Conservation (phyloP, 169 alveolate species). For the Plasmodium reichenowi region DNA sequence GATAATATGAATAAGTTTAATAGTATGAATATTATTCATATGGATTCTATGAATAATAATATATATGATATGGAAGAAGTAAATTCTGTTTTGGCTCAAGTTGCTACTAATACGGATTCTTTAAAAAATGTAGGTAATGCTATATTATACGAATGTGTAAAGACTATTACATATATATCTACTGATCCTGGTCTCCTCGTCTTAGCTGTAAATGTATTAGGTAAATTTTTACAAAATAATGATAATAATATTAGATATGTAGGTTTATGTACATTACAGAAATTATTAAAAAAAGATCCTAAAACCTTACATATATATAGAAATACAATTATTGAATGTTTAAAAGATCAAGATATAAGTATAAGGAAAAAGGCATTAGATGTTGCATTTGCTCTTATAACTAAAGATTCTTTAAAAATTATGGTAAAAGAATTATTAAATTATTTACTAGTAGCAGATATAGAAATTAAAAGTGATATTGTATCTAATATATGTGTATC, state of each 20-base stretch:
- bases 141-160: slow-evolving; percentile 97
- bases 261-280: slow-evolving; percentile 91
- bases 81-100: slow-evolving; percentile 93
- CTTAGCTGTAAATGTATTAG: slow-evolving; percentile 95
- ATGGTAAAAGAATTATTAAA: slow-evolving; percentile 94
- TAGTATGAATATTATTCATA: not conserved
- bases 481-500: slow-evolving; percentile 90
- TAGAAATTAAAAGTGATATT: slow-evolving; percentile 92
- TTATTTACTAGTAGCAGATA: slow-evolving; percentile 91
- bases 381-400: slow-evolving; percentile 94
- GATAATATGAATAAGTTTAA: slow-evolving; percentile 3
- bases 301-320: slow-evolving; percentile 81
- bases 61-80: slow-evolving; percentile 92
- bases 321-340: slow-evolving; percentile 87
- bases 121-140: slow-evolving; percentile 97
- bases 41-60: not conserved
- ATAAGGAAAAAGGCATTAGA: slow-evolving; percentile 97
- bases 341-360: slow-evolving; percentile 96
- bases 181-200: slow-evolving; percentile 90
- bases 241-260: slow-evolving; percentile 94
- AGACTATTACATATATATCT: slow-evolving; percentile 95
- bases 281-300: slow-evolving; percentile 93
- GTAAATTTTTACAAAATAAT: slow-evolving; percentile 93
- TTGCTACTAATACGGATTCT: slow-evolving; percentile 96
- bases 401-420: slow-evolving; percentile 92